Base-by-base conservation (phyloP, 2,329 filamentous ascomycete genomes). In the Microcera coccophila region DNA sequence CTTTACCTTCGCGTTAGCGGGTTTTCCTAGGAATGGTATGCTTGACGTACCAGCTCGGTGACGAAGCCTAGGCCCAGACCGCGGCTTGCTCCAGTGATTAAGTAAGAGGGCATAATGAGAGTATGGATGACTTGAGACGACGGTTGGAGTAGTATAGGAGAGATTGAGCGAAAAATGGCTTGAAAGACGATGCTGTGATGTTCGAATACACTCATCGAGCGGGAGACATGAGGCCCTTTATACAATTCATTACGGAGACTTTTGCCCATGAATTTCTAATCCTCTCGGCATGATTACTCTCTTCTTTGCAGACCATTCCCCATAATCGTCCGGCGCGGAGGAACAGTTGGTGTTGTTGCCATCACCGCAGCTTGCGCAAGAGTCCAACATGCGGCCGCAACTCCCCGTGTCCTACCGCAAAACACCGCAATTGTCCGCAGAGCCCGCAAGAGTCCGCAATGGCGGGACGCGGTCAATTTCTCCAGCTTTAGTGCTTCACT, bases 31-130 rank as follows among this genome's bases (percentile, higher is more conserved):
- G 11, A 15, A 33, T 39, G 10, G 12, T 22, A 5, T n/a, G 8
- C 33, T 39, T 39, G n/a, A 48, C 49, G 32, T 5, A 42, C 40
- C 26, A 59, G 50, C 15, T 57, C 50, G n/a, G 39, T 34, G 16
- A 44, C 40, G 21, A 54, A 55, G 20, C 39, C 53, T 4, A 54
- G 48, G 12, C 56, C 56, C 12, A 59, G 49, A 16, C 55, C 56
- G 4, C 53, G 52, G 31, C 48, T 51, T 19, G 47, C 45, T 24
- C 56, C 53, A 4, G 56, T 57, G 18, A 59, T 44, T 10, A 47
- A 21, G 34, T 51, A 51, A 3, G 48, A 53, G 44, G 48, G 43
- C 48, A 51, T 53, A 17, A 19, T 41, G 38, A 17, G 5, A 32
- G 29, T 9, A n/a, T 7, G n/a, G 29, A 32, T 28, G n/a, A n/a